Evolutionary conservation across 192 early-diverging fungal genomes (phyloP).

Genomic region (Phlyctochytrium arcticum): DNA sequence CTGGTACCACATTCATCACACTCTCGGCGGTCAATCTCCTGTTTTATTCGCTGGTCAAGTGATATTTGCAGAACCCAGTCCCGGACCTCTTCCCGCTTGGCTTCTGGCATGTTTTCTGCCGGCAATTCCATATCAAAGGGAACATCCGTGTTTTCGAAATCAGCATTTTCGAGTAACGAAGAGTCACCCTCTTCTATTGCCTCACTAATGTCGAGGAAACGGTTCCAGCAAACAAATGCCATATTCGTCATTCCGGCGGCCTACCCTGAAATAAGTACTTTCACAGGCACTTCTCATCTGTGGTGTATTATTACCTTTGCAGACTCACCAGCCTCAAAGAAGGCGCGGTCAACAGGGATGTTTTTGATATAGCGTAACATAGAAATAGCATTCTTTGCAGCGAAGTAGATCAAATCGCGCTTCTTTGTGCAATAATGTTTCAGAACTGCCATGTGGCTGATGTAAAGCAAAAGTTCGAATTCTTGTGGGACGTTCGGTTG

Average conservation of each 20-base stretch:
- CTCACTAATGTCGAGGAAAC: conserved; percentile 55
- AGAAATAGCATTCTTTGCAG: conserved; percentile 52
- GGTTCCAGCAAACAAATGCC: conserved; percentile 65
- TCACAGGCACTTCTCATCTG: neutral
- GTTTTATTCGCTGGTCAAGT: conserved; percentile 54
- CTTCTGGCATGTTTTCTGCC: conserved; percentile 36
- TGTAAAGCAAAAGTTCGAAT: conserved; percentile 43
- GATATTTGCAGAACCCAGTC: conserved; percentile 66
- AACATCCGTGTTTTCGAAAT: conserved; percentile 58
- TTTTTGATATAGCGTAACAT: conserved; percentile 50
- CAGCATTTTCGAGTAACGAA: conserved; percentile 48
- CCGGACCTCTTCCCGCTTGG: conserved; percentile 53
- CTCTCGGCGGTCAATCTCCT: conserved; percentile 52
- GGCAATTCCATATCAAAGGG: conserved; percentile 55
- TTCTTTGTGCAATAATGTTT: conserved; percentile 49
- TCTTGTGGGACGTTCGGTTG: conserved; percentile 31
- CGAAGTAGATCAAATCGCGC: conserved; percentile 46
- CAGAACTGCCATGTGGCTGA: conserved; percentile 48
- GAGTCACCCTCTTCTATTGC: conserved; percentile 60
- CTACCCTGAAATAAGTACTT: conserved; percentile 21
- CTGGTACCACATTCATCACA: conserved; percentile 54
- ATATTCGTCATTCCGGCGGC: conserved; percentile 52
- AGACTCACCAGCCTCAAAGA: conserved; percentile 51
- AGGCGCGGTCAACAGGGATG: conserved; percentile 50
- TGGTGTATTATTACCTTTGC: conserved; percentile 56